These are phyloP conservation scores for Passiflora organensis DNA, from an alignment of 345 rosid genomes.

Conservation along the genomic window DNA sequence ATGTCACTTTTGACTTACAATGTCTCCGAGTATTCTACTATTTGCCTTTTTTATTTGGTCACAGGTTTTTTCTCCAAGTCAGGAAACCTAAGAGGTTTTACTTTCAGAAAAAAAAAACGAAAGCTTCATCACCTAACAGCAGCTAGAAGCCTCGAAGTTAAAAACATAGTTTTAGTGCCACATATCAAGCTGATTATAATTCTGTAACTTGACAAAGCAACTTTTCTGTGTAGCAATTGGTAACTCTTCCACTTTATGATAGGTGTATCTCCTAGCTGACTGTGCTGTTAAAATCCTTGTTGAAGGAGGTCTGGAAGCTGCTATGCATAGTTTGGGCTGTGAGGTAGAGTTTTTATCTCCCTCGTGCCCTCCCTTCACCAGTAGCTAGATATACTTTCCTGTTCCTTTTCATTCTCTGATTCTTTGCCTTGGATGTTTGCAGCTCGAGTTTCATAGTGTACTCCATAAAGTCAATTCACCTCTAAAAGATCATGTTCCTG, in stretches of 20 bases:
- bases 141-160: no score
- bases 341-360: slow-evolving; percentile 46
- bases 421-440: slow-evolving; percentile 29
- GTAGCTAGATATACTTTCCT: neutral
- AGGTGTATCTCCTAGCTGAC: slow-evolving; percentile 81
- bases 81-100: no score
- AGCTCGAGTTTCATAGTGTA: slow-evolving; percentile 78
- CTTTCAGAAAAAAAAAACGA: no score
- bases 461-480: slow-evolving; percentile 47
- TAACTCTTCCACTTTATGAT: slow-evolving; percentile 25
- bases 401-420: slow-evolving; percentile 13
- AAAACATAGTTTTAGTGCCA: no score
- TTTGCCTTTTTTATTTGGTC: no score
- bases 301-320: slow-evolving; percentile 78
- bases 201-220: no score
- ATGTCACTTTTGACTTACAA: no score
- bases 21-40: no score
- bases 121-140: no score
- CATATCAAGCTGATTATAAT: no score
- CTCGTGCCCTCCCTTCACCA: neutral
- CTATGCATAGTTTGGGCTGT: slow-evolving; percentile 75
- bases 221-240: neutral
- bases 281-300: slow-evolving; percentile 69
- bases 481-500: slow-evolving; percentile 61
- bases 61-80: no score